phyloP scores from a whole-genome alignment of 2,329 filamentous ascomycete genomes.

The Ophiostoma australiae region DNA sequence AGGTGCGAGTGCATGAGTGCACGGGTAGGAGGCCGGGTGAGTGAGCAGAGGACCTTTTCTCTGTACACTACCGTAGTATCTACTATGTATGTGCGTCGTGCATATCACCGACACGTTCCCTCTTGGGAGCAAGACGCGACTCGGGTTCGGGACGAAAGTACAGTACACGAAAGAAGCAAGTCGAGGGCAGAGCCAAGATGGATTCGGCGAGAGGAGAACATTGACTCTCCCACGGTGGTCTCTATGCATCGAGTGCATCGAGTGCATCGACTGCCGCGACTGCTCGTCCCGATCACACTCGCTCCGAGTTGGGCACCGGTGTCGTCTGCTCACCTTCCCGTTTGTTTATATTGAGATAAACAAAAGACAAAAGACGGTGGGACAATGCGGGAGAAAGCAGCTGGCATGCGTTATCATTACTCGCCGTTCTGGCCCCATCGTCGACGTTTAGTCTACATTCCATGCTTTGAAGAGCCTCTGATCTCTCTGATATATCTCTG shows the following conservation, averaged over 20 bases:
- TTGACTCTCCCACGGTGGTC: background rate
- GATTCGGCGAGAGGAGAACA: too few species aligned
- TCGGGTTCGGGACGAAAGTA: background rate
- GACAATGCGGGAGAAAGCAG: background rate
- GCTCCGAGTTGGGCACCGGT: too few species aligned
- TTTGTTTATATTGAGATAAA: background rate
- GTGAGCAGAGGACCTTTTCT: background rate
- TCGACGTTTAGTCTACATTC: background rate
- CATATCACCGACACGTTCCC: slow-evolving; percentile 1
- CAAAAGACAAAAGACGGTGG: background rate
- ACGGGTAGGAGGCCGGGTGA: background rate
- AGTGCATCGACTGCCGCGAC: background rate
- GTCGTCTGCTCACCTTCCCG: background rate
- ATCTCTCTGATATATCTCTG: too few species aligned
- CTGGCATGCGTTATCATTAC: background rate
- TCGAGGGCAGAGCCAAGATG: background rate
- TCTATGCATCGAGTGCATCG: background rate
- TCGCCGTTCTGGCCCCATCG: background rate
- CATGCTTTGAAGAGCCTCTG: background rate
- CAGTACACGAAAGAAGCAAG: background rate
- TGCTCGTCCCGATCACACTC: background rate
- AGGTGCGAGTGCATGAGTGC: background rate
- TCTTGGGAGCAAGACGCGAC: background rate
- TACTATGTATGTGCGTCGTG: too few species aligned
- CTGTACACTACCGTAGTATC: too few species aligned